Evolutionary conservation across 495 filamentous ascomycete genomes (phyloP).

Genomic region (Talaromyces stipitatus): DNA sequence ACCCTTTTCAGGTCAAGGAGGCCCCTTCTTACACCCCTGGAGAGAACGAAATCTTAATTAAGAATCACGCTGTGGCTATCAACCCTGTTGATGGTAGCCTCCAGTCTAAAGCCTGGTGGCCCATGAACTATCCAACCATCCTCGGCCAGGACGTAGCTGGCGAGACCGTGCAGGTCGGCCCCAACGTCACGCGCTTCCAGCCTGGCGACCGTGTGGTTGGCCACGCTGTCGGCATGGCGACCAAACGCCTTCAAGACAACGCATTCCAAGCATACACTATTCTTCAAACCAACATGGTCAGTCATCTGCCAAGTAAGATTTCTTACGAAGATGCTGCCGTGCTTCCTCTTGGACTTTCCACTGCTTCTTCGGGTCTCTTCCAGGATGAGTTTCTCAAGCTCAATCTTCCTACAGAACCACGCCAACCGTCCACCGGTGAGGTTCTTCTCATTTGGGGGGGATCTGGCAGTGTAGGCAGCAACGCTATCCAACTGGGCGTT

Average conservation of each 20-base stretch:
- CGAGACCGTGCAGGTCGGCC: constrained; percentile 26
- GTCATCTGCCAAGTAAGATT: constrained; percentile 25
- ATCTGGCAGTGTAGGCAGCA: constrained; percentile 33
- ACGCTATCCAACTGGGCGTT: constrained; percentile 32
- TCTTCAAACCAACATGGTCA: constrained; percentile 13
- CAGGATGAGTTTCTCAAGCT: background rate
- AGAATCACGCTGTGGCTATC: constrained; percentile 33
- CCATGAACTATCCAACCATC: constrained; percentile 15
- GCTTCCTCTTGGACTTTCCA: constrained; percentile 28
- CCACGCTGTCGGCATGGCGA: constrained; percentile 5
- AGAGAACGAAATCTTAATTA: constrained; percentile 26
- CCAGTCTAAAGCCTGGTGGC: background rate
- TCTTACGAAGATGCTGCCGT: constrained; percentile 31
- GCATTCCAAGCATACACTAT: constrained; percentile 31
- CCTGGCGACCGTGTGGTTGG: constrained; percentile 38
- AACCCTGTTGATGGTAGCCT: constrained; percentile 28
- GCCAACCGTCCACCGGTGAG: background rate
- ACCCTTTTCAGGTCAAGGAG: no score
- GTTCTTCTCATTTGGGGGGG: constrained; percentile 40
- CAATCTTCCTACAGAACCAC: background rate
- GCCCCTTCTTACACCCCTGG: constrained; percentile 17
- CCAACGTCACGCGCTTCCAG: constrained; percentile 22
- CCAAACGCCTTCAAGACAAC: constrained; percentile 24
- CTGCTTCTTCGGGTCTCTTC: constrained; percentile 16
- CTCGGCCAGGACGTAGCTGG: constrained; percentile 36